Base-by-base conservation (phyloP, 2,329 filamentous ascomycete species). In the Pezicula carpinea region DNA sequence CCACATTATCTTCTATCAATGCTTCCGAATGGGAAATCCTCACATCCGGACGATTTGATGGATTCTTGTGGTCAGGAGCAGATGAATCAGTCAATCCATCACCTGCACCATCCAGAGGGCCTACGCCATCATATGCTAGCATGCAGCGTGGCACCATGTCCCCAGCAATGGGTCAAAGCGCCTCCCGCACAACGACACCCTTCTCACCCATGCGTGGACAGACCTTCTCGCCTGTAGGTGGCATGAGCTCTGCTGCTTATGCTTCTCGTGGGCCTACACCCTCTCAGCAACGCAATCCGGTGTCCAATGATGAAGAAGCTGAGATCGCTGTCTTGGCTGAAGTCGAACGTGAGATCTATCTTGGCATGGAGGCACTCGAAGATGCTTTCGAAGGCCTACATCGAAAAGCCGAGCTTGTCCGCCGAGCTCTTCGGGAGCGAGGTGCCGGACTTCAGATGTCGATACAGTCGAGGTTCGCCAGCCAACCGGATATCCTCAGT, bases 1-100 rank as follows among this genome's bases (percentile, higher is more conserved):
- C 89, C 34, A 96, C 92, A 0, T 76, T 96, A 42, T 84, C 87
- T 31, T 89, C 91, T 44, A 93, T 97, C 57, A 93, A 86, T 62
- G 80, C 83, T 39, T 87, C 88, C n/a, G 92, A 97, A 66, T 97
- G 92, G 92, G 92, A 96, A 53, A 95, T 97, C 46, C 75, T 97
- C 11, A 89, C 86, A 4, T 96, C 92, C 0, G 92, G 92, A 22
- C 86, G 92, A 22, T 97, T 97, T 59, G 91, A 96, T 62, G 92
- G 92, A 4, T 97, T 97, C 68, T 75, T 96, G 17, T 95, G 92
- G 82, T 95, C 89, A 38, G 92, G 92, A 18, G 89, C 89, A 6
- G 91, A 96, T n/a, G 76, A 79, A 39, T 54, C 56, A 58, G 60
- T 60, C 69, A 53, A 64, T 70, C 65, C 61, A 55, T 66, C 55